Evolutionary conservation across 1,284 basidiomycete genomes (phyloP).

Genomic region (Leccinum subspadiceum): DNA sequence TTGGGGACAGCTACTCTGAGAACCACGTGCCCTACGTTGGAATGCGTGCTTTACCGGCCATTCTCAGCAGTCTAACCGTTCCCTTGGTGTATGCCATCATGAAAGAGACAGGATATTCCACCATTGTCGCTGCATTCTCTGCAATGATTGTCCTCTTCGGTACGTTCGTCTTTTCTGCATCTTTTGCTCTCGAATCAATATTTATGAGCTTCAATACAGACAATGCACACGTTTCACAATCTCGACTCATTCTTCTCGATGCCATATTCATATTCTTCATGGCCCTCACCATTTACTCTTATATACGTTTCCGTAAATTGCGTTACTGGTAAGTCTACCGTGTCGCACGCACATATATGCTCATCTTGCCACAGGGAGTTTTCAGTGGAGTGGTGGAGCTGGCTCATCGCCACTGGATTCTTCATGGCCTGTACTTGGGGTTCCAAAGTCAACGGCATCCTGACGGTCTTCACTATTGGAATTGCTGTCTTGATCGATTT

Average conservation of each 20-base stretch:
- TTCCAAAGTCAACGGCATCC: constrained; percentile 96
- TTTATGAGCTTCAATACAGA: constrained; percentile 50
- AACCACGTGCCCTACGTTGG: constrained; percentile 92
- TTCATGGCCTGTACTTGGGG: constrained; percentile 96
- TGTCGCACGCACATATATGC: neutral
- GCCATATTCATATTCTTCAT: constrained; percentile 96
- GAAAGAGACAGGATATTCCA: constrained; percentile 96
- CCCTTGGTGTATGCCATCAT: constrained; percentile 95
- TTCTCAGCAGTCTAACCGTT: constrained; percentile 87
- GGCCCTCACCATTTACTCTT: constrained; percentile 90
- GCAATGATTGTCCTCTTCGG: constrained; percentile 86
- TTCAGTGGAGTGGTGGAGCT: constrained; percentile 89
- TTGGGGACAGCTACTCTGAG: constrained; percentile 89
- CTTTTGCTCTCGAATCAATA: neutral
- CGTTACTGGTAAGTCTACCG: constrained; percentile 72
- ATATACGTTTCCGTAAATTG: constrained; percentile 93
- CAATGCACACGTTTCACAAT: constrained; percentile 95
- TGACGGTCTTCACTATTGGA: constrained; percentile 90
- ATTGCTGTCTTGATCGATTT: constrained; percentile 91
- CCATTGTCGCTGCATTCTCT: constrained; percentile 85
- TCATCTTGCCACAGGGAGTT: constrained; percentile 62
- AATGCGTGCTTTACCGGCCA: constrained; percentile 88
- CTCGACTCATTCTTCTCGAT: constrained; percentile 94
- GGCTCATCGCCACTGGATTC: constrained; percentile 88
- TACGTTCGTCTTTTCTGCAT: constrained; percentile 38